Percentiles rank a stretch among this genome's conserved stretches.
phyloP scores from a whole-genome alignment of 2,329 filamentous ascomycete species.

The Aspergillus oerlinghausenensis region DNA sequence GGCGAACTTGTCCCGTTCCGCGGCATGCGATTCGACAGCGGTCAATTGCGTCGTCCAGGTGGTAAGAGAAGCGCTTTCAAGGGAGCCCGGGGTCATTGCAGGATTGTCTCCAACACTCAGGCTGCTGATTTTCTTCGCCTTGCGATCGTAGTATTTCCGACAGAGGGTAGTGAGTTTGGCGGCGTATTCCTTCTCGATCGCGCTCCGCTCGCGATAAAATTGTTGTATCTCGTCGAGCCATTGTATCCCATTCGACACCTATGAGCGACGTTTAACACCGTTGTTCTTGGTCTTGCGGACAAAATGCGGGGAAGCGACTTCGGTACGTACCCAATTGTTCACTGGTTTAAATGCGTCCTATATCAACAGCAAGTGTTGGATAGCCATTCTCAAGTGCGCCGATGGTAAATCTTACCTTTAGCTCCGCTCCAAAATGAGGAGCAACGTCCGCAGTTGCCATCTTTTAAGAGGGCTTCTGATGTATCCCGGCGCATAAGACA shows the following conservation, averaged over 20 bases:
- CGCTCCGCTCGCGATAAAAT: conserved; percentile 92
- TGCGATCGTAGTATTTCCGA: conserved; percentile 97
- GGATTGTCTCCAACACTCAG: conserved; percentile 93
- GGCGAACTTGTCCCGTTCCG: conserved; percentile 82
- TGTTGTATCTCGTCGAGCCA: conserved; percentile 97
- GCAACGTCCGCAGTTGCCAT: conserved; percentile 81
- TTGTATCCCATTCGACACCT: conserved; percentile 76
- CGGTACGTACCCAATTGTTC: conserved; percentile 68
- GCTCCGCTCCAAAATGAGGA: conserved; percentile 86
- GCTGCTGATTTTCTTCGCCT: conserved; percentile 79
- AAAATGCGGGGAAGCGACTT: conserved; percentile 14
- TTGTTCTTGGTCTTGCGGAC: conserved; percentile 4
- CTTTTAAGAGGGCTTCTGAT: conserved; percentile 16
- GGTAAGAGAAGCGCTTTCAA: conserved; percentile 93
- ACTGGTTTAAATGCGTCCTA: conserved; percentile 96
- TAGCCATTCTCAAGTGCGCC: not conserved
- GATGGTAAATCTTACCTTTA: conserved; percentile 64
- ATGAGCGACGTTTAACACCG: not conserved
- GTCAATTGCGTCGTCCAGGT: conserved; percentile 94
- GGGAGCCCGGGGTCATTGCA: conserved; percentile 85
- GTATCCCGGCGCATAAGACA: conserved; percentile 21
- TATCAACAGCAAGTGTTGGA: not conserved
- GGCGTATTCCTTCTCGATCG: conserved; percentile 95
- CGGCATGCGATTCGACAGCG: conserved; percentile 79
- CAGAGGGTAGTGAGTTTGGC: conserved; percentile 80